A percentile compares a stretch with the other conserved stretches of the same genome.
Evolutionary conservation across 1,284 basidiomycete genomes (phyloP).

Genomic region (Fomitopsis pinicola): DNA sequence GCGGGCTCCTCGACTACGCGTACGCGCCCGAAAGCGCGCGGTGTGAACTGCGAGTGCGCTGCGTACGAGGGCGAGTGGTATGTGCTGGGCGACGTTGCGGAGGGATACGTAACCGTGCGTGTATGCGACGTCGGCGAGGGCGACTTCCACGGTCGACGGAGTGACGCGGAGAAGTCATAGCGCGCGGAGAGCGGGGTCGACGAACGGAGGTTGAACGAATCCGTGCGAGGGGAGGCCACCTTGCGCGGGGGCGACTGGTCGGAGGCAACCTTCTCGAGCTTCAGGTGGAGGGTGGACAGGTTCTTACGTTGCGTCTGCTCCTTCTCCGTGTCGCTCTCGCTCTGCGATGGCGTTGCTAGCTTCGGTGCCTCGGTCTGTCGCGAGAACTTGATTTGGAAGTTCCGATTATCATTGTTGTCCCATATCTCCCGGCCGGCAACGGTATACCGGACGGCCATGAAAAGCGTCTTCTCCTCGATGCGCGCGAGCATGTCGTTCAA

Average conservation of each 20-base stretch:
- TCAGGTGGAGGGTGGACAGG: slow-evolving; percentile 46
- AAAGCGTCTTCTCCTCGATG: slow-evolving; percentile 85
- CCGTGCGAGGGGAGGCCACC: slow-evolving; percentile 10
- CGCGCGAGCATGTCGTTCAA: slow-evolving; percentile 59
- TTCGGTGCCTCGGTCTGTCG: slow-evolving; percentile 11
- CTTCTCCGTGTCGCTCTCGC: slow-evolving; percentile 5
- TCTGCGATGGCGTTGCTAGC: slow-evolving; percentile 19
- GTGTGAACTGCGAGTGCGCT: slow-evolving; percentile 7
- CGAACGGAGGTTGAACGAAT: slow-evolving; percentile 27
- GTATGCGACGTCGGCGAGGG: slow-evolving; percentile 24
- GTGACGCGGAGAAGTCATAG: slow-evolving; percentile 52
- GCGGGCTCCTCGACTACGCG: slow-evolving; percentile 1
- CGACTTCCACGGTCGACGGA: slow-evolving; percentile 40
- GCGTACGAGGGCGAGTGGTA: not conserved
- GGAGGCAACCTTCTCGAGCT: slow-evolving; percentile 54
- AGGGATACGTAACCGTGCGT: slow-evolving; percentile 36
- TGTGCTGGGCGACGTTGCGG: slow-evolving; percentile 31
- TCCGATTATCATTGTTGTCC: slow-evolving; percentile 86
- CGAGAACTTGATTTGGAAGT: slow-evolving; percentile 73
- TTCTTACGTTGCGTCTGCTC: slow-evolving; percentile 13
- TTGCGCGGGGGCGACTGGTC: slow-evolving; percentile 23
- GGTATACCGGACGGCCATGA: slow-evolving; percentile 78
- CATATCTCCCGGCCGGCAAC: slow-evolving; percentile 75
- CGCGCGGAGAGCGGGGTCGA: slow-evolving; percentile 40
- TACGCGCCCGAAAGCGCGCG: not conserved